phyloP scores from a whole-genome alignment of 1,284 basidiomycete genomes.

The Laetiporus sulphureus region DNA sequence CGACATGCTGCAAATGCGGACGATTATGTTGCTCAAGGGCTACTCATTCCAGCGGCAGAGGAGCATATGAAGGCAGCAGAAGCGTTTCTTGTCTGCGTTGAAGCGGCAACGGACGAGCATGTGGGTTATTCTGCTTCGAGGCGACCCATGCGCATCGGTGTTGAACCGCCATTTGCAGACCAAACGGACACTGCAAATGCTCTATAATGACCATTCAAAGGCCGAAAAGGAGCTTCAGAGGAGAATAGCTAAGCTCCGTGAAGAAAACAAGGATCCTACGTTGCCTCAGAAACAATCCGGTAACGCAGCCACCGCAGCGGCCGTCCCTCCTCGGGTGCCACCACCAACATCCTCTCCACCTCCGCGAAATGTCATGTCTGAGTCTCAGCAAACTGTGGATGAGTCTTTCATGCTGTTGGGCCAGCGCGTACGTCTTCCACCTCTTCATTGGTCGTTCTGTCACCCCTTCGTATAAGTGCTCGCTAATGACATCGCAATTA shows the following conservation, averaged over 20 bases:
- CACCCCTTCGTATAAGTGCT: too few relatives aligned
- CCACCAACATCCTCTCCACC: constrained; percentile 36
- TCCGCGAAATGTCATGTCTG: constrained; percentile 40
- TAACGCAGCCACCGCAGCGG: constrained; percentile 12
- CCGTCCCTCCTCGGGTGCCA: constrained; percentile 15
- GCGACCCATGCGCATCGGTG: background rate
- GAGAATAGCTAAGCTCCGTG: constrained; percentile 57
- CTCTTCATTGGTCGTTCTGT: constrained; percentile 3
- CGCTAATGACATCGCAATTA: background rate
- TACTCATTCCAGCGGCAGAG: constrained; percentile 62
- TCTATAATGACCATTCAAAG: constrained; percentile 66
- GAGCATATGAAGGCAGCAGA: constrained; percentile 63
- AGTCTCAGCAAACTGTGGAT: constrained; percentile 69
- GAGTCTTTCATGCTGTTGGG: constrained; percentile 82
- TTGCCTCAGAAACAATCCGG: constrained; percentile 34
- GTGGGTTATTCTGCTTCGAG: constrained; percentile 34
- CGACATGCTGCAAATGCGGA: constrained; percentile 76
- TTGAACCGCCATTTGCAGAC: constrained; percentile 38
- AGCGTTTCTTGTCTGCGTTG: constrained; percentile 62
- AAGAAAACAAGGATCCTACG: constrained; percentile 68
- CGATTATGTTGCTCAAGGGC: constrained; percentile 53
- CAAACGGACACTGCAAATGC: constrained; percentile 65
- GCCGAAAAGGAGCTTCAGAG: constrained; percentile 62
- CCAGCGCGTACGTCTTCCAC: constrained; percentile 42
- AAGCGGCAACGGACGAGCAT: constrained; percentile 63